Evolutionary conservation across 2,329 filamentous ascomycete species (phyloP).

Genomic region (Pezicula carpinea): DNA sequence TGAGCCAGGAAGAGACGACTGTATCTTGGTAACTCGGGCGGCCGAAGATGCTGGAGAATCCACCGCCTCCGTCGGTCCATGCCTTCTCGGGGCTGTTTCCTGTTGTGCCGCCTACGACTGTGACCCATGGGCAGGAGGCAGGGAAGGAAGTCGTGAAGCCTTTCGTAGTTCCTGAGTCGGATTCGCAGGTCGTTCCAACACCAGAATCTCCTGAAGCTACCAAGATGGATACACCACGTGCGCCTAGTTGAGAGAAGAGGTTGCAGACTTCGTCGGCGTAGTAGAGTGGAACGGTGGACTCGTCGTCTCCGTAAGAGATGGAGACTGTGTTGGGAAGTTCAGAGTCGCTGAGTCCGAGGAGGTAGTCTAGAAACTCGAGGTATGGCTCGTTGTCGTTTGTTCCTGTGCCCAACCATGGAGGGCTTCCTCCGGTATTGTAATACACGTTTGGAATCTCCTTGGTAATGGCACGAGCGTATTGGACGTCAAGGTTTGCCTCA

Average conservation of each 20-base stretch:
- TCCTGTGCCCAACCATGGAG: slow-evolving; percentile 41
- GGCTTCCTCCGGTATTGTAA: slow-evolving; percentile 53
- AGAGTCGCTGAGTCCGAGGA: slow-evolving; percentile 45
- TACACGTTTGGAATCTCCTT: slow-evolving; percentile 49
- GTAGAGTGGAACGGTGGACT: slow-evolving; percentile 45
- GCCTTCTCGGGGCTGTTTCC: slow-evolving; percentile 19
- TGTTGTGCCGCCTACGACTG: slow-evolving; percentile 37
- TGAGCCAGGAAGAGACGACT: slow-evolving; percentile 38
- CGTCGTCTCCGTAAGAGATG: slow-evolving; percentile 52
- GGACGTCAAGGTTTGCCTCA: slow-evolving; percentile 58
- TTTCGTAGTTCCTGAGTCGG: slow-evolving; percentile 27
- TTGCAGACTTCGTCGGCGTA: slow-evolving; percentile 50
- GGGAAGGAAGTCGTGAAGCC: slow-evolving; percentile 47
- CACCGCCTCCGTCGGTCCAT: slow-evolving; percentile 32
- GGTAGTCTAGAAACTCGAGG: slow-evolving; percentile 55
- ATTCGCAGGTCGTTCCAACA: slow-evolving; percentile 29
- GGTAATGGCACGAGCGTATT: slow-evolving; percentile 50
- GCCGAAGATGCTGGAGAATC: slow-evolving; percentile 38
- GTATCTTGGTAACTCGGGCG: slow-evolving; percentile 36
- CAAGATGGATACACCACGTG: slow-evolving; percentile 43
- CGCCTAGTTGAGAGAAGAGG: slow-evolving; percentile 48
- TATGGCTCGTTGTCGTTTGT: slow-evolving; percentile 65
- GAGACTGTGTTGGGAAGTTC: slow-evolving; percentile 55
- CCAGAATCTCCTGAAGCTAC: slow-evolving; percentile 45
- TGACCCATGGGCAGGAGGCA: slow-evolving; percentile 46